Evolutionary conservation across 2,329 filamentous ascomycete species (phyloP).

Genomic region (Fusarium bulbicola): DNA sequence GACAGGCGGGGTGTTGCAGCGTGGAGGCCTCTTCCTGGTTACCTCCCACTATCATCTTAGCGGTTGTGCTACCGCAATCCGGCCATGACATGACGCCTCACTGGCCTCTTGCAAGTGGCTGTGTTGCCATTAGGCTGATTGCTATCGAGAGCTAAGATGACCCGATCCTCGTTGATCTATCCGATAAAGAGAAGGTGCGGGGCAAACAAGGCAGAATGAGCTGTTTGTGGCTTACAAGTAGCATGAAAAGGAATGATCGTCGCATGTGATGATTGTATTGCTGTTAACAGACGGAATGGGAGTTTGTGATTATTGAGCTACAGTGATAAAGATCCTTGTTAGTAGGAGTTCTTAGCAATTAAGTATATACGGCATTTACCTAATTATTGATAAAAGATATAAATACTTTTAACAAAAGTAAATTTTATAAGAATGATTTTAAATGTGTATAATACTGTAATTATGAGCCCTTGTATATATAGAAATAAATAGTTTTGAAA

Average conservation of each 20-base stretch:
- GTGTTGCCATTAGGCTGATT: not conserved
- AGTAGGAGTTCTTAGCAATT: no score
- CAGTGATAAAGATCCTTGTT: no score
- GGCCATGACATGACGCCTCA: not conserved
- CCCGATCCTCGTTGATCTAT: not conserved
- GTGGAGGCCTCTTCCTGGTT: conserved; percentile 12
- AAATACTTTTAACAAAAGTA: no score
- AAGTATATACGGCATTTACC: fast-evolving
- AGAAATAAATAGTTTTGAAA: no score
- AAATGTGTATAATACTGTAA: no score
- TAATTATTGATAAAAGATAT: no score
- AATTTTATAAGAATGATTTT: no score
- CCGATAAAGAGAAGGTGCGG: not conserved
- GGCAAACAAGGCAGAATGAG: not conserved
- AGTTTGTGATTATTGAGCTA: not conserved
- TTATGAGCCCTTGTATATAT: no score
- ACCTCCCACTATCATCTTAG: not conserved
- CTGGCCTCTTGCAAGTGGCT: not conserved
- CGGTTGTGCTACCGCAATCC: not conserved
- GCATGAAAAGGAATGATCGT: no score
- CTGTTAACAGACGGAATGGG: not conserved
- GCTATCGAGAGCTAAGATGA: not conserved
- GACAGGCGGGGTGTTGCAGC: not conserved
- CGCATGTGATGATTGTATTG: not conserved
- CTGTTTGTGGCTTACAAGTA: not conserved